Base-by-base conservation (phyloP, 139 green algal species). In the Picochlorum sp. region DNA sequence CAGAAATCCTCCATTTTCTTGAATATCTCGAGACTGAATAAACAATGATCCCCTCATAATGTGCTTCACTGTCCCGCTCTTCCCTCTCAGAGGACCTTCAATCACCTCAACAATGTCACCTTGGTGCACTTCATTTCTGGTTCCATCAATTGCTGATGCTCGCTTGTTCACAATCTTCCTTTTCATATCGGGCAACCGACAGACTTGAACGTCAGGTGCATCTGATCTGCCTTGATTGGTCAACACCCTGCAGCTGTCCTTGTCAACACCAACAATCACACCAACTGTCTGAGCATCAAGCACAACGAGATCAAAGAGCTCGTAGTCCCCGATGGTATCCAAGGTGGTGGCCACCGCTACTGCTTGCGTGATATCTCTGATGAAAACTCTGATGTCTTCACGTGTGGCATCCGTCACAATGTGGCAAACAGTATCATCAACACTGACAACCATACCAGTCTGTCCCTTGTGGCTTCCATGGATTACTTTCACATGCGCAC, bases 271-370 rank as follows among this genome's bases (percentile, higher is more conserved):
- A 14, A 95, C 74, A 20, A 96, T 82, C 49, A 96, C 74, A 18
- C 77, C 77, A 2, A 82, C 79, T 6, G 78, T 85, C 16, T 70
- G 55, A 32, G 69, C 66, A 63, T 95, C 83, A 51, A 98, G 70
- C 69, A 85, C 74, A 57, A 97, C 87, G 45, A 98, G 77, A 71
- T 98, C 92, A 72, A 97, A 90, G 59, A 97, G 74, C 69, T 94
- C 77, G 69, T 95, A 97, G 26, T 84, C 72, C 7, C 89, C 91
- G 32, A 97, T 77, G 44, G 63, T 78, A 58, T 93, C 85, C 13
- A 86, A 24, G 7, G 38, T 62, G 20, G 52, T 49, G 16, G 67
- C 13, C 23, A 75, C 66, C 30, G 85, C 78, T 32, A 79, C 69
- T 4, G 72, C 74, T 47, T 89, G 78, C 2, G 84, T 83, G 9